A percentile compares a stretch with the other conserved stretches of the same genome.
These are phyloP conservation scores for Nepenthes mirabilis DNA, from an alignment of 148 eudicot genomes.

Conservation along the genomic window DNA sequence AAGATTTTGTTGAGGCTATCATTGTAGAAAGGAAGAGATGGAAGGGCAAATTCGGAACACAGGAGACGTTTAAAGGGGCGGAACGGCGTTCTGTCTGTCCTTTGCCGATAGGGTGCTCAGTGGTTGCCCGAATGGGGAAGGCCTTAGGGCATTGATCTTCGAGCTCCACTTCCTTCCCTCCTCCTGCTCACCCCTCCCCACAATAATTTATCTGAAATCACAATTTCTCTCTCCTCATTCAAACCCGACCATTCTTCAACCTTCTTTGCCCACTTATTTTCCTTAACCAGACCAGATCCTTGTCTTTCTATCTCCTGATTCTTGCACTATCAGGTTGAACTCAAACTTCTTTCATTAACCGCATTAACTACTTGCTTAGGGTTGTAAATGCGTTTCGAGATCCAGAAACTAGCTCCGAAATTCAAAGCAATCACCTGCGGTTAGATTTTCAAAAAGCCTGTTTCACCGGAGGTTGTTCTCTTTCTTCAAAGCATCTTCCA, in stretches of 20 bases:
- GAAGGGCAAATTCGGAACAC: slow-evolving; percentile 4
- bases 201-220: background rate
- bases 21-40: background rate
- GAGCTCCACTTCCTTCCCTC: slow-evolving; percentile 2
- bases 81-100: slow-evolving; percentile 36
- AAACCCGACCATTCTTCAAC: background rate
- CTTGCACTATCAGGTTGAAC: too few species aligned
- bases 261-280: background rate
- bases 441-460: too few species aligned
- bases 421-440: too few species aligned
- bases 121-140: slow-evolving; percentile 23
- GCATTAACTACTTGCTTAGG: too few species aligned
- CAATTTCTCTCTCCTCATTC: background rate
- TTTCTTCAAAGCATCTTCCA: too few species aligned
- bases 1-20: background rate
- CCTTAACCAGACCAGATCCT: background rate
- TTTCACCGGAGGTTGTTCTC: too few species aligned
- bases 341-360: too few species aligned
- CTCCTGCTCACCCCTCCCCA: background rate
- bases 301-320: background rate
- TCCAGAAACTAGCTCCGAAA: too few species aligned
- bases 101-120: slow-evolving; percentile 24
- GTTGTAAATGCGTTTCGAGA: too few species aligned
- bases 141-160: slow-evolving; percentile 24
- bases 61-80: background rate